Evolutionary conservation across 75 land plant genomes (phyloP).

Genomic region (Isoetes taiwanensis): DNA sequence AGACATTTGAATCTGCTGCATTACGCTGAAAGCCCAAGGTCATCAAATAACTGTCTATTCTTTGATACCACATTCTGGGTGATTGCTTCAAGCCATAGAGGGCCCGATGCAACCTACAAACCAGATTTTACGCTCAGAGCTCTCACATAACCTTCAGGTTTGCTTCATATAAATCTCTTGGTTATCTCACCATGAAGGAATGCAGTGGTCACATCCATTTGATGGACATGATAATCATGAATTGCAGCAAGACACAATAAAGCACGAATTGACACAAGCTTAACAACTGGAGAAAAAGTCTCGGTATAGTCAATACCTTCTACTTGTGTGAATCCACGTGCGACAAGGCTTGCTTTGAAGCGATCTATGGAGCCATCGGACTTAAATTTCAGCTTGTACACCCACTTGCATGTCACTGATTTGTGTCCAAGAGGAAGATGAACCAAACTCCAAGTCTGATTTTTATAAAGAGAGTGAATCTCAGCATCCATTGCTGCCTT

Average conservation of each 20-base stretch:
- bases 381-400: not conserved
- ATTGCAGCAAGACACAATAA: not conserved
- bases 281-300: not conserved
- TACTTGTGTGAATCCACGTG: not conserved
- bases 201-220: too few species aligned
- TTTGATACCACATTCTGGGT: too few species aligned
- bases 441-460: not conserved
- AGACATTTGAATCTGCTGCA: too few species aligned
- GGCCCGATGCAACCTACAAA: too few species aligned
- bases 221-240: not conserved
- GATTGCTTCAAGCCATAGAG: too few species aligned
- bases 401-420: not conserved
- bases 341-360: not conserved
- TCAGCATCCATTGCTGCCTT: not conserved
- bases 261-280: not conserved
- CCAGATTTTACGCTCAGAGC: too few species aligned
- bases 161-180: too few species aligned
- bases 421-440: not conserved
- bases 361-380: not conserved
- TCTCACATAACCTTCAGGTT: too few species aligned
- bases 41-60: too few species aligned
- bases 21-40: too few species aligned
- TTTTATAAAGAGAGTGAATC: not conserved
- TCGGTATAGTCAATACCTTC: not conserved
- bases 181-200: too few species aligned